phyloP scores from a whole-genome alignment of 495 filamentous ascomycete genomes.

The Neurospora pannonica region DNA sequence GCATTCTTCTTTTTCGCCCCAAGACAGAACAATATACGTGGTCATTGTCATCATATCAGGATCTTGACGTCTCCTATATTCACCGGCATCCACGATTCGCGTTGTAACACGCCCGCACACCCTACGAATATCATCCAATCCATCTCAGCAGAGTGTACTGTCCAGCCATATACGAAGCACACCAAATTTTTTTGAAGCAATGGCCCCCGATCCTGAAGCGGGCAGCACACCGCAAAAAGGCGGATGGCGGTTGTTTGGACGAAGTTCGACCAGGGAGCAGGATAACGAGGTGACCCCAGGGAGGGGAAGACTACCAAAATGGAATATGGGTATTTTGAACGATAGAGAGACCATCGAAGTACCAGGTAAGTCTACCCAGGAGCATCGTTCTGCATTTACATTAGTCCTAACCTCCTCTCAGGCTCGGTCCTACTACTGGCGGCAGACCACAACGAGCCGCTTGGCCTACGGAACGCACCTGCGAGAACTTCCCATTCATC shows the following conservation, averaged over 20 bases:
- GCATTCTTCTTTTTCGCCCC: neutral
- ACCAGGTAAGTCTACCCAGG: slow-evolving; percentile 52
- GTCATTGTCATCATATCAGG: neutral
- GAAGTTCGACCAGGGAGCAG: slow-evolving; percentile 1
- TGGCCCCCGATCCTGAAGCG: neutral
- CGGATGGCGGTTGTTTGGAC: slow-evolving; percentile 12
- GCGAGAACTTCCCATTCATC: slow-evolving; percentile 71
- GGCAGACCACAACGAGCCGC: slow-evolving; percentile 65
- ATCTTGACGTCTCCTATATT: neutral
- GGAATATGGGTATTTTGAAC: slow-evolving; percentile 77
- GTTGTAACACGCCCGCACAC: neutral
- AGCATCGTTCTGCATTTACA: neutral
- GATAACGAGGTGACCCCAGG: neutral
- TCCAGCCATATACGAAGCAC: neutral
- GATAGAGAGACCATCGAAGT: slow-evolving; percentile 81
- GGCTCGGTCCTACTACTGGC: slow-evolving; percentile 77
- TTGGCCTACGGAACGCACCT: slow-evolving; percentile 67
- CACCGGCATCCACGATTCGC: neutral
- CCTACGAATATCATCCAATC: neutral
- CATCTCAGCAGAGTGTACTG: neutral
- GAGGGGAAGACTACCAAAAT: slow-evolving; percentile 31
- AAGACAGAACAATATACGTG: neutral
- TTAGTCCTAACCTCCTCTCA: slow-evolving; percentile 20
- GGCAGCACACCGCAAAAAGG: neutral
- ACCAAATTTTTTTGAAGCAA: neutral